phyloP scores from a whole-genome alignment of 805 yeast genomes.

The Metschnikowia cubensis region DNA sequence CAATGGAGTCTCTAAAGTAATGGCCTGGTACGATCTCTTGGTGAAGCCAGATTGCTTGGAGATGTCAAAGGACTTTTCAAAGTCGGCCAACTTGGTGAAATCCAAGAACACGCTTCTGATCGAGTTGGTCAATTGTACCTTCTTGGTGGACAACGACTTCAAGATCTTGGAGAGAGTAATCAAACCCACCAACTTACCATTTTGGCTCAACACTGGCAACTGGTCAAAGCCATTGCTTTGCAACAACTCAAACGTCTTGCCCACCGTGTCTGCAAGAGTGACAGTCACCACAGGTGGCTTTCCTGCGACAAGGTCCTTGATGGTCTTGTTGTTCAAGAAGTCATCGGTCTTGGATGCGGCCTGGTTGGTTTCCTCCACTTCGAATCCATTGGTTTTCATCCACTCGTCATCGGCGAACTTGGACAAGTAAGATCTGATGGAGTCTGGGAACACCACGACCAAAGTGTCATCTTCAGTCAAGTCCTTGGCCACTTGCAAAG shows the following conservation, averaged over 20 bases:
- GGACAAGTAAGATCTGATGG: slow-evolving; percentile 79
- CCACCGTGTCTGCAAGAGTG: slow-evolving; percentile 52
- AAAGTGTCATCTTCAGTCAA: slow-evolving; percentile 70
- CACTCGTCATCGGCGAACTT: slow-evolving; percentile 90
- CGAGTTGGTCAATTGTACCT: slow-evolving; percentile 51
- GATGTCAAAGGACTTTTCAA: slow-evolving; percentile 60
- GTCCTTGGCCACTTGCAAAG: slow-evolving; percentile 62
- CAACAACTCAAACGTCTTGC: slow-evolving; percentile 63
- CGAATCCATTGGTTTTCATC: slow-evolving; percentile 75
- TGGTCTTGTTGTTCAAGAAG: slow-evolving; percentile 42
- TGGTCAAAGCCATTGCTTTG: slow-evolving; percentile 81
- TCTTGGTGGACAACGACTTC: slow-evolving; percentile 60
- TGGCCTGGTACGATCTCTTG: slow-evolving; percentile 62
- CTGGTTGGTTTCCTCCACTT: slow-evolving; percentile 49
- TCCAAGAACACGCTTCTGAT: slow-evolving; percentile 63
- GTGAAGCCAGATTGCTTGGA: slow-evolving; percentile 52
- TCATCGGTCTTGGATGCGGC: slow-evolving; percentile 41
- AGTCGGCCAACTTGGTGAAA: slow-evolving; percentile 67
- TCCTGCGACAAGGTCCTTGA: slow-evolving; percentile 56
- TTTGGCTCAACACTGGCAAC: slow-evolving; percentile 64
- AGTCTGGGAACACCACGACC: slow-evolving; percentile 82
- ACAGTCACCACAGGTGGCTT: slow-evolving; percentile 81
- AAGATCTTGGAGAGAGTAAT: slow-evolving; percentile 72
- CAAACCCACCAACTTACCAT: slow-evolving; percentile 66
- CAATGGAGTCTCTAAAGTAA: slow-evolving; percentile 63